Evolutionary conservation across 2,329 filamentous ascomycete species (phyloP).

Genomic region (Colletotrichum sp.): DNA sequence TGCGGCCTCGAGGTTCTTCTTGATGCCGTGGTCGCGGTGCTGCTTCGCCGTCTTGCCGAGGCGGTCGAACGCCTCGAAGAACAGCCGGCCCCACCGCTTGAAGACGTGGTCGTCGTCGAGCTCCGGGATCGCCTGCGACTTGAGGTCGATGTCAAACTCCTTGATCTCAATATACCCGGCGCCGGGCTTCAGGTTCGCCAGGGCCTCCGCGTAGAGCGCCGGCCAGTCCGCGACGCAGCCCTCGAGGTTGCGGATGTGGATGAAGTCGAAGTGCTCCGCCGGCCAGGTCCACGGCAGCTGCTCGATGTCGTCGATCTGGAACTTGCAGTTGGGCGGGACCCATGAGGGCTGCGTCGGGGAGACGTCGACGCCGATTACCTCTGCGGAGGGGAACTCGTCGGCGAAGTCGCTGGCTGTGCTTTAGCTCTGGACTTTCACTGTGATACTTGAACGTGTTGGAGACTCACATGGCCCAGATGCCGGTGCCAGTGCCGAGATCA

Average conservation of each 20-base stretch:
- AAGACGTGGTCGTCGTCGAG: background rate
- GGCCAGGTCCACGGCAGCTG: constrained; percentile 50
- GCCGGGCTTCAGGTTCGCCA: constrained; percentile 51
- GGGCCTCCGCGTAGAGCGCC: constrained; percentile 36
- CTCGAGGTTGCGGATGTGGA: constrained; percentile 60
- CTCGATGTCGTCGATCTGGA: constrained; percentile 68
- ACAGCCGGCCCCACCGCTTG: constrained; percentile 23
- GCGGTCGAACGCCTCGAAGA: constrained; percentile 28
- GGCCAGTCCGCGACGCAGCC: constrained; percentile 60
- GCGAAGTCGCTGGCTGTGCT: constrained; percentile 47
- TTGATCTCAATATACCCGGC: constrained; percentile 30
- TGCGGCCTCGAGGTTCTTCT: constrained; percentile 23
- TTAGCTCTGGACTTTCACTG: no score
- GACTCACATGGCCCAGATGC: constrained; percentile 46
- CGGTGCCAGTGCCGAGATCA: constrained; percentile 48
- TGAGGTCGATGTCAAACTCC: constrained; percentile 21
- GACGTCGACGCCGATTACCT: constrained; percentile 57
- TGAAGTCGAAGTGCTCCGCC: constrained; percentile 58
- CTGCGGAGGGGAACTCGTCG: constrained; percentile 46
- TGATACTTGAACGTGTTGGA: background rate
- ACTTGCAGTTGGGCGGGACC: constrained; percentile 67
- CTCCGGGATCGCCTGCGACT: constrained; percentile 25
- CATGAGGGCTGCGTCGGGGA: constrained; percentile 60
- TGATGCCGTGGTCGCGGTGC: constrained; percentile 24
- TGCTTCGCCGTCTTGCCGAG: constrained; percentile 34